Conservation (phyloP, 352 stramenopile genomes). For the Blastocystis sp. region DNA sequence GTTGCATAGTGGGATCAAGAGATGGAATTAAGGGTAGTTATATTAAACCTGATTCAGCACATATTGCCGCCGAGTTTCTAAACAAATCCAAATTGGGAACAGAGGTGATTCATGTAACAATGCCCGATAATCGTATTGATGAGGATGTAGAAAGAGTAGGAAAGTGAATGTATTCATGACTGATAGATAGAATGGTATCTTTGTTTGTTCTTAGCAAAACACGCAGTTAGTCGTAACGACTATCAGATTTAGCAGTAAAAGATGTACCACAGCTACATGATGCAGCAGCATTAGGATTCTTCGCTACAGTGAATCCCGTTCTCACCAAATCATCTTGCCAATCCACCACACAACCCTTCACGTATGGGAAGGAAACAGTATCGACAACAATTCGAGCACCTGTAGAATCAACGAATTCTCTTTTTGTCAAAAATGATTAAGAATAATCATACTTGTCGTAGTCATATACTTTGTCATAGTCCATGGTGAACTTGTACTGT, state of each 20-base stretch:
- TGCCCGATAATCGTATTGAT: neutral
- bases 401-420: constrained; percentile 49
- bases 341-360: constrained; percentile 43
- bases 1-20: neutral
- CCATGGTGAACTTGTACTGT: constrained; percentile 60
- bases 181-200: neutral
- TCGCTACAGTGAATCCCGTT: constrained; percentile 47
- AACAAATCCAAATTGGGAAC: neutral
- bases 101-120: neutral
- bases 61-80: neutral
- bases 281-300: constrained; percentile 51
- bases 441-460: constrained; percentile 6
- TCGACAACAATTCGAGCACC: constrained; percentile 43
- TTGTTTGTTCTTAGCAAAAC: constrained; percentile 24
- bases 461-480: constrained; percentile 56
- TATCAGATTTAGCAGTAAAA: constrained; percentile 30
- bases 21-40: neutral
- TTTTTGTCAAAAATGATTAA: neutral
- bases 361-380: constrained; percentile 34
- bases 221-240: constrained; percentile 9
- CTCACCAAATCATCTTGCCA: constrained; percentile 44
- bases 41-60: neutral
- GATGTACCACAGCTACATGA: constrained; percentile 51
- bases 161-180: neutral
- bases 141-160: neutral